Evolutionary conservation across 495 filamentous ascomycete species (phyloP).

Genomic region (Hyaloscypha hepaticicola): DNA sequence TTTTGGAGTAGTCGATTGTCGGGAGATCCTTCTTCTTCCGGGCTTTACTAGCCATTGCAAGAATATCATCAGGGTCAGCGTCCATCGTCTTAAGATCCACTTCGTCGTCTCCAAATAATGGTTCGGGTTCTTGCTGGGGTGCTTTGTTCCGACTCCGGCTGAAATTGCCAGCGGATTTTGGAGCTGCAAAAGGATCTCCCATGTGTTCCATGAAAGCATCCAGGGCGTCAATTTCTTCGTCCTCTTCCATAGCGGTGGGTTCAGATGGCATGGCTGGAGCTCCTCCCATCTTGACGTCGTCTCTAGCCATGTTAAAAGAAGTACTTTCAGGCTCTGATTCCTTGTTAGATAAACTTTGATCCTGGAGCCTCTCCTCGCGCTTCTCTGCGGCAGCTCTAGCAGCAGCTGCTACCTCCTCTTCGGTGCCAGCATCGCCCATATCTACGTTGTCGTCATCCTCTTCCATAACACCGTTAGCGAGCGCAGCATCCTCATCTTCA

Average conservation of each 20-base stretch:
- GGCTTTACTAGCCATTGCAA: constrained; percentile 79
- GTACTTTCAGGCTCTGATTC: constrained; percentile 35
- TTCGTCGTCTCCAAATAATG: constrained; percentile 87
- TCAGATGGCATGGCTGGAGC: constrained; percentile 21
- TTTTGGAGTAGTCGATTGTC: constrained; percentile 76
- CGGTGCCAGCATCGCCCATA: constrained; percentile 72
- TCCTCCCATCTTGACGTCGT: constrained; percentile 48
- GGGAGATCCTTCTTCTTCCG: constrained; percentile 98
- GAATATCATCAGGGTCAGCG: constrained; percentile 75
- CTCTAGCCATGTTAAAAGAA: constrained; percentile 30
- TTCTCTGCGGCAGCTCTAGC: constrained; percentile 77
- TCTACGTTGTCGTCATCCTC: constrained; percentile 75
- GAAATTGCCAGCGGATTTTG: constrained; percentile 25
- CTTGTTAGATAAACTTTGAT: constrained; percentile 39
- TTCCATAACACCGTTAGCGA: constrained; percentile 58
- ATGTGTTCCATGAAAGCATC: constrained; percentile 95
- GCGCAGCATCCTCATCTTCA: constrained; percentile 56
- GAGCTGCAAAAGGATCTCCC: constrained; percentile 49
- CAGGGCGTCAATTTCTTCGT: constrained; percentile 85
- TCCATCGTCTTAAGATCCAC: constrained; percentile 72
- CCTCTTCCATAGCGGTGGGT: constrained; percentile 40
- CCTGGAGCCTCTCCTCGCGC: constrained; percentile 66
- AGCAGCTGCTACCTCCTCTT: constrained; percentile 84
- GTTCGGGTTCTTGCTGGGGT: constrained; percentile 62
- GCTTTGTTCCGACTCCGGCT: constrained; percentile 31